Percentiles rank a stretch among this genome's conserved stretches.
Conservation (phyloP, 1,284 basidiomycete species). For the Apiotrichum mycotoxinovorans region DNA sequence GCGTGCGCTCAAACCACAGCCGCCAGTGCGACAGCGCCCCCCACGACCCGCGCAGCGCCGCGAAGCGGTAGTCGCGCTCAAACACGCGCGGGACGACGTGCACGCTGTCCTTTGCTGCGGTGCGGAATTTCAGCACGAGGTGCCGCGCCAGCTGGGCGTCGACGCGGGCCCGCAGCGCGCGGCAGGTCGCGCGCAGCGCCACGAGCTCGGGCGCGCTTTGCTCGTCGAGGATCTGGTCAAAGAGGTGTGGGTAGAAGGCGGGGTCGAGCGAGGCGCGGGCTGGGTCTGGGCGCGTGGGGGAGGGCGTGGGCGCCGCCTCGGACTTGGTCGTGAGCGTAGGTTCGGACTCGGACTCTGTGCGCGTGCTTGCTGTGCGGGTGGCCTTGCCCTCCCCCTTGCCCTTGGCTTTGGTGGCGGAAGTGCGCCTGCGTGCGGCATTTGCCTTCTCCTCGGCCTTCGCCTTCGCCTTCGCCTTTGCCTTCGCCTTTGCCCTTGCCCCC, state of each 20-base stretch:
- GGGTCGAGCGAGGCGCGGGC: not conserved
- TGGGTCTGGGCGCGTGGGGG: not conserved
- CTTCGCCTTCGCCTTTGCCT: no score
- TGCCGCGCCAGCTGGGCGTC: constrained; percentile 3
- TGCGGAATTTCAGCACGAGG: not conserved
- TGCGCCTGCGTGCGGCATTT: no score
- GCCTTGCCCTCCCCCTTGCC: no score
- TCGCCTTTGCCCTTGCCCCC: no score
- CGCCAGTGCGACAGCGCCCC: not conserved
- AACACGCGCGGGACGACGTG: constrained; percentile 1
- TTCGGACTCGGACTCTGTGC: no score
- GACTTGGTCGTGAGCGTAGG: no score
- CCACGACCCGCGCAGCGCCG: not conserved
- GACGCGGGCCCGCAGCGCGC: constrained; percentile 1
- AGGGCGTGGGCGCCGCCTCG: not conserved
- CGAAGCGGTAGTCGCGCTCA: not conserved
- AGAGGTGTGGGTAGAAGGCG: not conserved
- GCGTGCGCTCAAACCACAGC: not conserved
- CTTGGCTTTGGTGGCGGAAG: no score
- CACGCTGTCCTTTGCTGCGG: not conserved
- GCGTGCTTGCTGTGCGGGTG: no score
- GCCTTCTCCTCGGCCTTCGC: no score
- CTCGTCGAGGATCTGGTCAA: not conserved
- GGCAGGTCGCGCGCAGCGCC: constrained; percentile 1
- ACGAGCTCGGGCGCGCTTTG: not conserved